phyloP scores from a whole-genome alignment of 306 rosid genomes.

The Prosopis cineraria region DNA sequence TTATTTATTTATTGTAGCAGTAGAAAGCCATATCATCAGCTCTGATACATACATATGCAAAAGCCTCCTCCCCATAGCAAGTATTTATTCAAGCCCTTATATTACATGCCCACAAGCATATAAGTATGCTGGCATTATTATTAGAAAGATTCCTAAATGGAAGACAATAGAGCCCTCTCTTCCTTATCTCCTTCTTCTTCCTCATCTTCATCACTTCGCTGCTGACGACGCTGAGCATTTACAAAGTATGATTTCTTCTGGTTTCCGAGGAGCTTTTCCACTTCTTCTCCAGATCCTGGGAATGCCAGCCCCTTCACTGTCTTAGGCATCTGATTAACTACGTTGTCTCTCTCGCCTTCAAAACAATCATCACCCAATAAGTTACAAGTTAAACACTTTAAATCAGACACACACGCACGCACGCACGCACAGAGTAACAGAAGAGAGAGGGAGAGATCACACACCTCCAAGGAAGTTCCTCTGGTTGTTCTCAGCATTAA shows the following conservation, averaged over 20 bases:
- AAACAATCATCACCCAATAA: not conserved
- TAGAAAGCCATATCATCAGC: no score
- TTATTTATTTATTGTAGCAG: not conserved
- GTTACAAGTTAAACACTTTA: no score
- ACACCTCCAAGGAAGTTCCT: conserved; percentile 57
- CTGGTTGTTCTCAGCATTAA: conserved; percentile 44
- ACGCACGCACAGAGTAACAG: no score
- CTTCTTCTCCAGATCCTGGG: conserved; percentile 30
- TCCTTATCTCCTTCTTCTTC: not conserved
- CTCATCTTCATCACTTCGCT: not conserved
- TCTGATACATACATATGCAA: not conserved
- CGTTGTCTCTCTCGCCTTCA: conserved; percentile 44
- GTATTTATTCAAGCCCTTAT: not conserved
- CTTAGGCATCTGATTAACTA: conserved; percentile 37
- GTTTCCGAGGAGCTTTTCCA: conserved; percentile 33
- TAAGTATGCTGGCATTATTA: no score
- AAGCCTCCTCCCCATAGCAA: no score
- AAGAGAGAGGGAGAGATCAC: no score
- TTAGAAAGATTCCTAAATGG: conserved; percentile 28
- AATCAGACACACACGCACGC: no score
- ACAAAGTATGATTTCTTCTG: conserved; percentile 44
- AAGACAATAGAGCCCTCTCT: conserved; percentile 6
- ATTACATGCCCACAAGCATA: not conserved
- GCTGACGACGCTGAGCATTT: conserved; percentile 23
- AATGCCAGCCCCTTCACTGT: conserved; percentile 36